phyloP scores from a whole-genome alignment of 345 rosid genomes.

The Xanthoceras sorbifolium region DNA sequence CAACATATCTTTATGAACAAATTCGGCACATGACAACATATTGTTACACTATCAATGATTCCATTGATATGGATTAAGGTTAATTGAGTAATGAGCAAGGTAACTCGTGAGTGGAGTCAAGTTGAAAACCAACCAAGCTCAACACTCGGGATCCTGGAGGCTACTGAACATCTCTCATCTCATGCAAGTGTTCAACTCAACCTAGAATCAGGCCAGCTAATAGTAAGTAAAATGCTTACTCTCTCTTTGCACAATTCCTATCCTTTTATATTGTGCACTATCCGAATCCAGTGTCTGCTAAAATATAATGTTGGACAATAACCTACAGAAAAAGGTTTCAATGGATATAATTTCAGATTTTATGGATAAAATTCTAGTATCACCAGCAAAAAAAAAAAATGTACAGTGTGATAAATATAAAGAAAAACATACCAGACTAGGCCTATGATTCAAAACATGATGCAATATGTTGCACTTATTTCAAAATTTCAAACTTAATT shows the following conservation, averaged over 20 bases:
- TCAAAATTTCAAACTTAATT: not conserved
- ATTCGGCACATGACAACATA: not conserved
- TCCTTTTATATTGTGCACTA: not conserved
- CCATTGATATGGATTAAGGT: not conserved
- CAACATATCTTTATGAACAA: not conserved
- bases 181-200: not conserved
- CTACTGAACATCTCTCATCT: not conserved
- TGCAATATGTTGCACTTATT: not conserved
- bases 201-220: not conserved
- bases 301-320: not conserved
- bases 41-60: not conserved
- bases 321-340: not conserved
- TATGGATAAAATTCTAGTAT: not conserved
- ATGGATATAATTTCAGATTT: not conserved
- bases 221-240: constrained; percentile 3
- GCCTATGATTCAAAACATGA: not conserved
- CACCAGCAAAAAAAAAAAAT: not conserved
- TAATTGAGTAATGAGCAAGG: not conserved
- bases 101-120: too few relatives aligned
- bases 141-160: not conserved
- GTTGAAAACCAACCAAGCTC: not conserved
- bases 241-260: not conserved
- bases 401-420: not conserved
- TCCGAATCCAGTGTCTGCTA: not conserved
- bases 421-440: not conserved